Conservation (phyloP, 192 early-diverging fungal species). For the Linnemannia hyalina region DNA sequence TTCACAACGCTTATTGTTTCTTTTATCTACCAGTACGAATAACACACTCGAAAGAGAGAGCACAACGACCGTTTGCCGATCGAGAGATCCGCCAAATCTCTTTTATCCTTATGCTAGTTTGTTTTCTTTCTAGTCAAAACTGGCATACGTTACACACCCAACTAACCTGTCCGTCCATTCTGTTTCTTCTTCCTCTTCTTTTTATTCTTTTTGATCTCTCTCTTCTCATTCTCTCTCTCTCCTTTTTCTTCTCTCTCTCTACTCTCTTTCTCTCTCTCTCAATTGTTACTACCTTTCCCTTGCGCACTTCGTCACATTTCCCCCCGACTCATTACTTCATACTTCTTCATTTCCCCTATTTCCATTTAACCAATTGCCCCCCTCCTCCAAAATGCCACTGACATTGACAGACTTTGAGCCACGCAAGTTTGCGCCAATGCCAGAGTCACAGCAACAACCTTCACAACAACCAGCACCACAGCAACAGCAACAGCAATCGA, state of each 20-base stretch:
- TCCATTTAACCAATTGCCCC: neutral
- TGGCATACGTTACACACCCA: conserved; percentile 1
- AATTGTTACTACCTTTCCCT: neutral
- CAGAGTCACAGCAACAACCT: conserved; percentile 30
- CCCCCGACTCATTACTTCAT: neutral
- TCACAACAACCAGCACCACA: conserved; percentile 11
- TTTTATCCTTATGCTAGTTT: neutral
- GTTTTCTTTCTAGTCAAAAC: conserved; percentile 8
- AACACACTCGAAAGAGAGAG: neutral
- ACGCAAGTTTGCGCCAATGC: conserved; percentile 40
- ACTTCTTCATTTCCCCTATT: neutral
- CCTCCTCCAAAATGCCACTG: neutral
- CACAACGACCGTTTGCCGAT: neutral
- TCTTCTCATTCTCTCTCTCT: neutral
- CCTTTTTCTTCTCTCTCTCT: neutral
- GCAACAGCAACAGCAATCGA: conserved; percentile 11
- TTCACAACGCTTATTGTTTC: neutral
- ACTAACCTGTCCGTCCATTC: neutral
- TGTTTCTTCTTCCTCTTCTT: neutral
- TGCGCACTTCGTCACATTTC: neutral
- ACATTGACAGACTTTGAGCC: conserved; percentile 35
- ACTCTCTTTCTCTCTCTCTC: neutral
- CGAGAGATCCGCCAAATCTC: conserved; percentile 5
- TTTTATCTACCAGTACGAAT: neutral
- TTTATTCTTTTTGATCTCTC: neutral